Percentiles rank a stretch among this genome's conserved stretches.
phyloP scores from a whole-genome alignment of 2,329 filamentous ascomycete genomes.

The Aspergillus sojae region DNA sequence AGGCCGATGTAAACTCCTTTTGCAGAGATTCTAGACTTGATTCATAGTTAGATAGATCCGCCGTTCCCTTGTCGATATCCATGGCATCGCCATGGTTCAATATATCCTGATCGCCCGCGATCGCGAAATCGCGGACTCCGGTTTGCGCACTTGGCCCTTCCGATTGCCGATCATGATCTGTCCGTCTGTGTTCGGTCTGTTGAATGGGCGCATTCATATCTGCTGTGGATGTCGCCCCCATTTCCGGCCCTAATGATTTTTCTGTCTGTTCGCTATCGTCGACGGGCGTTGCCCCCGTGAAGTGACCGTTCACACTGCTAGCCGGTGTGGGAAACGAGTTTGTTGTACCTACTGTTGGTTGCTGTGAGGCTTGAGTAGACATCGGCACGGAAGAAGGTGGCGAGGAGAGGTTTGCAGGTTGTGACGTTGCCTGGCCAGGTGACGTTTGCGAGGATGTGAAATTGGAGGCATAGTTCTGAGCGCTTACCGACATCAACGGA shows the following conservation, averaged over 20 bases:
- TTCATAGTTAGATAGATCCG: slow-evolving; percentile 25
- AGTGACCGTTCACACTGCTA: slow-evolving; percentile 46
- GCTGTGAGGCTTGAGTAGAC: slow-evolving; percentile 47
- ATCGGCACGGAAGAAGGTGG: slow-evolving; percentile 46
- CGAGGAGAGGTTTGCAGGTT: slow-evolving; percentile 43
- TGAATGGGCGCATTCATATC: slow-evolving; percentile 23
- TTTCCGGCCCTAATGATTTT: slow-evolving; percentile 31
- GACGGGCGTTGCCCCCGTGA: slow-evolving; percentile 30
- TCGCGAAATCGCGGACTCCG: slow-evolving; percentile 26
- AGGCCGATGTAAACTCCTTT: slow-evolving; percentile 49
- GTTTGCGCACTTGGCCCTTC: slow-evolving; percentile 19
- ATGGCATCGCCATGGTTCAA: slow-evolving; percentile 37
- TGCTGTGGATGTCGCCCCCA: slow-evolving; percentile 15
- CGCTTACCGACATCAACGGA: slow-evolving; percentile 55
- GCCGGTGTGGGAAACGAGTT: slow-evolving; percentile 50
- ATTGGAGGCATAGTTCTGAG: slow-evolving; percentile 52
- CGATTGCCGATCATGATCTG: slow-evolving; percentile 38
- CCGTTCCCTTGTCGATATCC: slow-evolving; percentile 40
- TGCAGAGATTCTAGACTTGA: slow-evolving; percentile 47
- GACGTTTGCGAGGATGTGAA: slow-evolving; percentile 49
- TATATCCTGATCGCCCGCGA: slow-evolving; percentile 19
- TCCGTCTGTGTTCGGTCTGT: slow-evolving; percentile 34
- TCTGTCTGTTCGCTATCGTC: slow-evolving; percentile 39
- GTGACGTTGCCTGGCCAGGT: slow-evolving; percentile 47
- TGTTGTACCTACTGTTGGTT: slow-evolving; percentile 41